These are phyloP conservation scores for Cladosporium sp. DNA, from an alignment of 2,329 filamentous ascomycete genomes.

Conservation along the genomic window DNA sequence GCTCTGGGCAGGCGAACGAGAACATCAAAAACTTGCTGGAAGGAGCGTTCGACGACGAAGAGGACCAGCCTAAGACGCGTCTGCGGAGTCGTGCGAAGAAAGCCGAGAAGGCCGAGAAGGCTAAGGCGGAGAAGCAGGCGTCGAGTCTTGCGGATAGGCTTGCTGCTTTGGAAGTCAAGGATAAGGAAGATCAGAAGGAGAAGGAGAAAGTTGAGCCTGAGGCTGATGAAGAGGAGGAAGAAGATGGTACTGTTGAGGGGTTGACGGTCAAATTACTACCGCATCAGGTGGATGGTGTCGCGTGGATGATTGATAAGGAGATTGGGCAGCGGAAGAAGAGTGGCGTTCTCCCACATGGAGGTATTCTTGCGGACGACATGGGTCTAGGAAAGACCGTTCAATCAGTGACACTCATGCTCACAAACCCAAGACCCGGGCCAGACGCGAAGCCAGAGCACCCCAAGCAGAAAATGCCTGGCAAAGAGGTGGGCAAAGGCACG, in stretches of 20 bases:
- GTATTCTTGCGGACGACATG: conserved; percentile 96
- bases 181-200: conserved; percentile 36
- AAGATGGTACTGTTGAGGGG: conserved; percentile 68
- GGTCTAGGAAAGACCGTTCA: conserved; percentile 95
- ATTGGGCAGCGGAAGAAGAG: conserved; percentile 79
- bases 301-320: conserved; percentile 94
- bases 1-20: conserved; percentile 66
- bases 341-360: conserved; percentile 76
- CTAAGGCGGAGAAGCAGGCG: conserved; percentile 32
- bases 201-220: conserved; percentile 45
- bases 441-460: conserved; percentile 48
- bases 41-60: conserved; percentile 72
- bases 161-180: conserved; percentile 43
- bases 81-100: conserved; percentile 44
- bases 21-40: conserved; percentile 81
- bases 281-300: conserved; percentile 89
- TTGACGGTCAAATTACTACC: conserved; percentile 84
- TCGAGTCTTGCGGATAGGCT: conserved; percentile 42
- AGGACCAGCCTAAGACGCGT: conserved; percentile 48
- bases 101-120: conserved; percentile 27
- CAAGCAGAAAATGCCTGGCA: conserved; percentile 62
- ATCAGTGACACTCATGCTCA: conserved; percentile 81
- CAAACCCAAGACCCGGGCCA: conserved; percentile 61
- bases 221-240: conserved; percentile 45
- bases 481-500: conserved; percentile 70